These are phyloP conservation scores for Parietaria judaica DNA, from an alignment of 306 rosid genomes.

Conservation along the genomic window DNA sequence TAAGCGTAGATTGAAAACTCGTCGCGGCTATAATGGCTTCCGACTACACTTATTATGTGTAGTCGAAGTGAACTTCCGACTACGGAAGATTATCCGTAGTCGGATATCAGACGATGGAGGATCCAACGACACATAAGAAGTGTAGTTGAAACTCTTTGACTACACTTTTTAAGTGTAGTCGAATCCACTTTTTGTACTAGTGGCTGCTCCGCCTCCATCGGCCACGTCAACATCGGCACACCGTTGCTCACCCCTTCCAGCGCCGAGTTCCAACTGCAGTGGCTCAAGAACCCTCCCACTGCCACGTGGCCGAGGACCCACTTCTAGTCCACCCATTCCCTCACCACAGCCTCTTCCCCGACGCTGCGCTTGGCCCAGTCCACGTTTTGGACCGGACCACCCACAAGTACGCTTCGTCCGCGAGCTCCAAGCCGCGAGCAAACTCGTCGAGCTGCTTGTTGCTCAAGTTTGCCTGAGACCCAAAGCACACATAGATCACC, in stretches of 20 bases:
- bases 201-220: slow-evolving; percentile 29
- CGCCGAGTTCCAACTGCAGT: slow-evolving; percentile 37
- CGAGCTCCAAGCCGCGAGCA: slow-evolving; percentile 25
- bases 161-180: too few relatives aligned
- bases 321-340: slow-evolving; percentile 25
- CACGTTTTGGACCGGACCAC: slow-evolving; percentile 23
- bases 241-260: slow-evolving; percentile 24
- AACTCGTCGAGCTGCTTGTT: slow-evolving; percentile 28
- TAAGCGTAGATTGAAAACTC: too few relatives aligned
- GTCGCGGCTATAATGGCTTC: too few relatives aligned
- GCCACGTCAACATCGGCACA: slow-evolving; percentile 32
- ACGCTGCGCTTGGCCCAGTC: slow-evolving; percentile 12
- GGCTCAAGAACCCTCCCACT: slow-evolving; percentile 29
- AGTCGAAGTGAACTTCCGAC: too few relatives aligned
- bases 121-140: too few relatives aligned
- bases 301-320: slow-evolving; percentile 15
- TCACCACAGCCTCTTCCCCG: slow-evolving; percentile 12
- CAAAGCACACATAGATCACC: slow-evolving; percentile 29
- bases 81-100: too few relatives aligned
- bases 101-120: too few relatives aligned
- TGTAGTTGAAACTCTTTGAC: too few relatives aligned
- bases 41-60: too few relatives aligned
- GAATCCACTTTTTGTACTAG: too few relatives aligned
- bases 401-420: slow-evolving; percentile 19
- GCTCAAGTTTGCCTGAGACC: slow-evolving; percentile 16